Evolutionary conservation across 495 filamentous ascomycete genomes (phyloP).

Genomic region (Neurospora sp.): DNA sequence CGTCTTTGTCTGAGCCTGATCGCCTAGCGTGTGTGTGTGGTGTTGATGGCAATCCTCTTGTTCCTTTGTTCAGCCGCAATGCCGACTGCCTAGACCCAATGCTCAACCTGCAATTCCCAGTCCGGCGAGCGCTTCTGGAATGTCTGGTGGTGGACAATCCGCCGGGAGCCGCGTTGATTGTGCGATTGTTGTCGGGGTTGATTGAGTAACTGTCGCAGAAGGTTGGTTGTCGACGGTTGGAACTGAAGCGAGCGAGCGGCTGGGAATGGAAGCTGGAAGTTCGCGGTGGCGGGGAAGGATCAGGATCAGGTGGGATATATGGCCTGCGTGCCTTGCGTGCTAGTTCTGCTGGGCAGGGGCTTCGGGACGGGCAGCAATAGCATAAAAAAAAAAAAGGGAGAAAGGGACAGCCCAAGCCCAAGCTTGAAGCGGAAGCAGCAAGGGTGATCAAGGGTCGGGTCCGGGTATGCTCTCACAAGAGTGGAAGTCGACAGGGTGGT

Average conservation of each 20-base stretch:
- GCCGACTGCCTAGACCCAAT: background rate
- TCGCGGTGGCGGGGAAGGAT: constrained; percentile 12
- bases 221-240: constrained; percentile 6
- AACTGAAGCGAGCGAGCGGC: background rate
- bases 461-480: background rate
- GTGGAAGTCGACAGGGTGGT: constrained; percentile 10
- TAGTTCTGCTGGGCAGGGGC: background rate
- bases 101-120: background rate
- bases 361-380: background rate
- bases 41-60: background rate
- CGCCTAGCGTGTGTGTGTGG: background rate
- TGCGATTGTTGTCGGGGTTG: constrained; percentile 4
- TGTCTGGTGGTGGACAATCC: background rate
- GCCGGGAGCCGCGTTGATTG: background rate
- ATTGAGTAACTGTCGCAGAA: constrained; percentile 2
- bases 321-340: constrained; percentile 10
- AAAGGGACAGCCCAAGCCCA: background rate
- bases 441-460: background rate
- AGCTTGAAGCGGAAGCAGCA: background rate
- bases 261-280: constrained; percentile 1
- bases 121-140: background rate
- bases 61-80: background rate
- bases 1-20: background rate
- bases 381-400: background rate
- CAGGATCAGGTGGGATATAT: constrained; percentile 11